These are phyloP conservation scores for Apiotrichum akiyoshidainum DNA, from an alignment of 1,284 basidiomycete genomes.

Conservation along the genomic window DNA sequence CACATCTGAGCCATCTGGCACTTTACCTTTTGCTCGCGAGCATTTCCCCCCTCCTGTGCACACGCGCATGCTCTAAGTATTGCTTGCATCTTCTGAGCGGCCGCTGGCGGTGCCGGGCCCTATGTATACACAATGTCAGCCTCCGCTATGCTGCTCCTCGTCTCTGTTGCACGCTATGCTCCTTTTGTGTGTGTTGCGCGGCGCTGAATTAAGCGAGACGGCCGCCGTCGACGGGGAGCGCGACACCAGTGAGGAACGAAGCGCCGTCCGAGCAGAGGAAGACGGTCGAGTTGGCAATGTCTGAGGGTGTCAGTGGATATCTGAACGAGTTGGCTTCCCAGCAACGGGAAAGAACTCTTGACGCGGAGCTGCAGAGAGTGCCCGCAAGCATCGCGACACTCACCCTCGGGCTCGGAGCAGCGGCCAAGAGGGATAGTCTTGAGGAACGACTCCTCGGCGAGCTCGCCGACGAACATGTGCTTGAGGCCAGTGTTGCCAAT, in stretches of 20 bases:
- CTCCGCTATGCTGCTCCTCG: no score
- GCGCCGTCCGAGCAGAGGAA: slow-evolving; percentile 26
- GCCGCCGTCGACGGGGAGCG: slow-evolving; percentile 21
- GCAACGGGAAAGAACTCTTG: no score
- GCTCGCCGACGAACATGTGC: slow-evolving; percentile 19
- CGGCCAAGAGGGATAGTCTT: slow-evolving; percentile 18
- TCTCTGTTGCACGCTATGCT: no score
- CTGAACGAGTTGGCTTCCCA: no score
- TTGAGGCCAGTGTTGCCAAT: slow-evolving; percentile 21
- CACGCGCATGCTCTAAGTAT: no score
- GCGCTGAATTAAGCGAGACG: slow-evolving; percentile 14
- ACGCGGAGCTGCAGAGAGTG: neutral
- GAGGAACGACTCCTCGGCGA: slow-evolving; percentile 16
- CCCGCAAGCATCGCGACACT: neutral
- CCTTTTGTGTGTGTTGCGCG: neutral
- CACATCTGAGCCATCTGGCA: no score
- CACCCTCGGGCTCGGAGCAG: slow-evolving; percentile 19
- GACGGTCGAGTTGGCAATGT: slow-evolving; percentile 25
- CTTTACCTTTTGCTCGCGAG: no score
- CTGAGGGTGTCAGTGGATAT: slow-evolving; percentile 8
- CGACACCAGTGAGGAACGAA: slow-evolving; percentile 25
- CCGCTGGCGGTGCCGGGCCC: no score
- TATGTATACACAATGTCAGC: no score
- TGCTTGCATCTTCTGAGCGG: no score
- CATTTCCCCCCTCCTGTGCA: no score